phyloP scores from a whole-genome alignment of 768 basidiomycete genomes.

The Daedalea quercina region DNA sequence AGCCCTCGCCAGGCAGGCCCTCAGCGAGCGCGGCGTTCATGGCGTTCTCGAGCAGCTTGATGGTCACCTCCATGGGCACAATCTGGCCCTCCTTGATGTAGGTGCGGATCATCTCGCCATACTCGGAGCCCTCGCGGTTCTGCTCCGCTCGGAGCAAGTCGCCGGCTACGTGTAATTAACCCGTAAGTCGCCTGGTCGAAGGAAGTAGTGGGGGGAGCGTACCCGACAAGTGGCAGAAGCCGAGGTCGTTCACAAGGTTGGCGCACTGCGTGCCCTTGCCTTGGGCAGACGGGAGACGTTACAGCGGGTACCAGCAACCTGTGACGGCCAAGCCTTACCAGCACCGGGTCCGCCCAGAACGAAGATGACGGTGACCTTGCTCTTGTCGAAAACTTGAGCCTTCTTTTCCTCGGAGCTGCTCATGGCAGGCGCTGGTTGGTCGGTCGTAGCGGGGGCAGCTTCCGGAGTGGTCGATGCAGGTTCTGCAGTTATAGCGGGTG shows the following conservation, averaged over 20 bases:
- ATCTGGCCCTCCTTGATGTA: slow-evolving; percentile 90
- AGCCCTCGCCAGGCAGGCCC: slow-evolving; percentile 40
- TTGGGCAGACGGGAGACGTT: slow-evolving; percentile 22
- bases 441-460: neutral
- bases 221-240: slow-evolving; percentile 94
- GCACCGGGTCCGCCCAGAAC: slow-evolving; percentile 97
- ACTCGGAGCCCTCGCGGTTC: slow-evolving; percentile 73
- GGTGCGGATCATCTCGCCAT: slow-evolving; percentile 77
- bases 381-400: slow-evolving; percentile 53
- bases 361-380: slow-evolving; percentile 82
- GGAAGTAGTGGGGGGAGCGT: slow-evolving; percentile 13
- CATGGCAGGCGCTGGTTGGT: neutral
- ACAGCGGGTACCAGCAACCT: neutral
- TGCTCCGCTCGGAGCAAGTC: slow-evolving; percentile 96
- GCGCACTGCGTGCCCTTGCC: slow-evolving; percentile 97
- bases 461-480: neutral
- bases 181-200: neutral
- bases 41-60: slow-evolving; percentile 91
- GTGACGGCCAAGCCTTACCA: slow-evolving; percentile 37
- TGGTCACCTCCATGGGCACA: slow-evolving; percentile 95
- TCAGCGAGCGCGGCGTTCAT: slow-evolving; percentile 60
- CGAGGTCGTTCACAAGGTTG: slow-evolving; percentile 74
- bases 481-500: neutral
- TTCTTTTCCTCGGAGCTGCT: slow-evolving; percentile 4
- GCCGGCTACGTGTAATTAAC: slow-evolving; percentile 54